phyloP scores from a whole-genome alignment of 2,329 filamentous ascomycete genomes.

The Saccharata proteae region DNA sequence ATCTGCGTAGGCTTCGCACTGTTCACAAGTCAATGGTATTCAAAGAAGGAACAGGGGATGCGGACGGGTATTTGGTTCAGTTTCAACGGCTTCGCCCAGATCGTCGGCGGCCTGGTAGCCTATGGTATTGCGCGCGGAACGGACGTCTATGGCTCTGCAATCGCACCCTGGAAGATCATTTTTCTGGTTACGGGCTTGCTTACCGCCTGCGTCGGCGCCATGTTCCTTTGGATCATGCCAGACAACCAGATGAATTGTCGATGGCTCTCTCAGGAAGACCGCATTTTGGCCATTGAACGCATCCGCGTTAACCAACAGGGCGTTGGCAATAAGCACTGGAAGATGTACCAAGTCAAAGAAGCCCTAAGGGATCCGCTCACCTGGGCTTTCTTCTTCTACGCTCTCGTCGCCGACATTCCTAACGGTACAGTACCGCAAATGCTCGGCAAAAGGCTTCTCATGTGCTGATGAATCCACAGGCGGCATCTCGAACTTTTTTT shows the following conservation, averaged over 20 bases:
- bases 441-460: background rate
- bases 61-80: constrained; percentile 56
- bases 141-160: constrained; percentile 40
- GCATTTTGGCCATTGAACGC: constrained; percentile 53
- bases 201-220: constrained; percentile 27
- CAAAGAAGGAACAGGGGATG: constrained; percentile 52
- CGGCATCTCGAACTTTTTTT: constrained; percentile 50
- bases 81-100: constrained; percentile 52
- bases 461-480: constrained; percentile 34
- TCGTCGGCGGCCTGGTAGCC: constrained; percentile 49
- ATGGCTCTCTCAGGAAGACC: constrained; percentile 55
- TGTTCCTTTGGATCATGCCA: constrained; percentile 37
- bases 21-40: constrained; percentile 62
- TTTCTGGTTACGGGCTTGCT: constrained; percentile 35
- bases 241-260: constrained; percentile 50
- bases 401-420: constrained; percentile 44
- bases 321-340: constrained; percentile 53
- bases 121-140: constrained; percentile 51
- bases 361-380: constrained; percentile 41
- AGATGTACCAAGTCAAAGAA: constrained; percentile 48
- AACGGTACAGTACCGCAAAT: constrained; percentile 36
- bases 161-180: constrained; percentile 55
- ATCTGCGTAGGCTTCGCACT: constrained; percentile 41
- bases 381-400: constrained; percentile 48
- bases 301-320: constrained; percentile 62